Conservation (phyloP, 257 asterid species). For the Nicotiana knightiana region DNA sequence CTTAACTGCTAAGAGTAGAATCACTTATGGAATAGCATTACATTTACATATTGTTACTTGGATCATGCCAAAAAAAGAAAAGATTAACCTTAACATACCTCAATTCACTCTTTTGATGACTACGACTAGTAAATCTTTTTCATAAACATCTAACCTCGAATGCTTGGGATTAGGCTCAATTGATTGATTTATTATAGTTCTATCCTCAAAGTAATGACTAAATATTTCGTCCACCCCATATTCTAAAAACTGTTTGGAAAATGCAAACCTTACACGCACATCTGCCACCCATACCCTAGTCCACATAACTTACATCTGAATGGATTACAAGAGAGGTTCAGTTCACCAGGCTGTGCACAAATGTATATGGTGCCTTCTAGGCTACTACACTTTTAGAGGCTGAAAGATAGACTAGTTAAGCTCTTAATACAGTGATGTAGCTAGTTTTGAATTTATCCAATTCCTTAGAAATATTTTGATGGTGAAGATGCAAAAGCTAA, state of each 20-base stretch:
- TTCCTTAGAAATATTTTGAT: background rate
- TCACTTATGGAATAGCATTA: no score
- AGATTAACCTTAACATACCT: no score
- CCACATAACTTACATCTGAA: background rate
- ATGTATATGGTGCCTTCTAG: background rate
- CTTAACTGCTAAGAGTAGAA: no score
- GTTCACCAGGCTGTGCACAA: background rate
- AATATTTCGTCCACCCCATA: background rate
- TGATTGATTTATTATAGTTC: background rate
- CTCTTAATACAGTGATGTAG: background rate
- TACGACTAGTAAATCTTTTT: no score
- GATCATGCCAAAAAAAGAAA: no score
- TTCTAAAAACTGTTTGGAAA: background rate
- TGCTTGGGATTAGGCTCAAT: background rate
- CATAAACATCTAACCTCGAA: no score
- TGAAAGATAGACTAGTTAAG: background rate
- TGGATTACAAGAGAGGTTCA: background rate
- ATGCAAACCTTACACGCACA: background rate
- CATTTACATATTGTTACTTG: no score
- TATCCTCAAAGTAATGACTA: background rate
- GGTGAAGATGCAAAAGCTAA: constrained; percentile 1
- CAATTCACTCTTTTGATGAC: no score
- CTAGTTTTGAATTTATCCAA: background rate
- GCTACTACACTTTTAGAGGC: background rate
- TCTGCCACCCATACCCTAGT: background rate